Percentiles rank a stretch among this genome's conserved stretches.
Evolutionary conservation across 2,329 filamentous ascomycete genomes (phyloP).

Genomic region (Aspergillus chevalieri): DNA sequence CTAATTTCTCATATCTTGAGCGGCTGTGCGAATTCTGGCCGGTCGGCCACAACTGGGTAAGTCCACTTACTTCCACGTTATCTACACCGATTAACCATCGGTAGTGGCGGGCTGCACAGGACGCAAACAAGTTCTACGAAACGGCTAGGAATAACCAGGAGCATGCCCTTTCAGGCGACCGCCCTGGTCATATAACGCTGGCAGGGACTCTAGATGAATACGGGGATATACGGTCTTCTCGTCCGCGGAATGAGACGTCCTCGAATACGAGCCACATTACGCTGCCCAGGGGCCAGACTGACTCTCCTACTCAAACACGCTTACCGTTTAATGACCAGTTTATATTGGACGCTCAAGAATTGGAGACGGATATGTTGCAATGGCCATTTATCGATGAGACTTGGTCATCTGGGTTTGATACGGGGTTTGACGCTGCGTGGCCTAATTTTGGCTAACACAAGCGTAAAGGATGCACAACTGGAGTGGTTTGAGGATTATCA

Average conservation of each 20-base stretch:
- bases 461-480: not conserved
- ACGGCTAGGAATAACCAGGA: slow-evolving; percentile 23
- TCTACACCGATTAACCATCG: slow-evolving; percentile 1
- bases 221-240: slow-evolving; percentile 27
- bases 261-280: slow-evolving; percentile 4
- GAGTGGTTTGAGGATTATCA: no score
- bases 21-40: slow-evolving; percentile 28
- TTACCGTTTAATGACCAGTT: slow-evolving; percentile 7
- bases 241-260: slow-evolving; percentile 17
- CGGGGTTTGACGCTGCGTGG: slow-evolving; percentile 27
- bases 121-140: slow-evolving; percentile 31
- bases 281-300: slow-evolving; percentile 4
- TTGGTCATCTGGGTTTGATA: slow-evolving; percentile 30
- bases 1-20: slow-evolving; percentile 29
- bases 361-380: slow-evolving; percentile 32
- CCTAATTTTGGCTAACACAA: slow-evolving; percentile 6
- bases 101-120: slow-evolving; percentile 31
- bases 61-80: not conserved
- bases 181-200: slow-evolving; percentile 24
- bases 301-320: slow-evolving; percentile 1
- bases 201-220: slow-evolving; percentile 32
- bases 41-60: slow-evolving; percentile 30
- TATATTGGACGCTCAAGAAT: slow-evolving; percentile 15
- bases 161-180: slow-evolving; percentile 14
- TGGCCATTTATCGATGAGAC: slow-evolving; percentile 34